Evolutionary conservation across 495 filamentous ascomycete genomes (phyloP).

Genomic region (Penicillium pancosmium): DNA sequence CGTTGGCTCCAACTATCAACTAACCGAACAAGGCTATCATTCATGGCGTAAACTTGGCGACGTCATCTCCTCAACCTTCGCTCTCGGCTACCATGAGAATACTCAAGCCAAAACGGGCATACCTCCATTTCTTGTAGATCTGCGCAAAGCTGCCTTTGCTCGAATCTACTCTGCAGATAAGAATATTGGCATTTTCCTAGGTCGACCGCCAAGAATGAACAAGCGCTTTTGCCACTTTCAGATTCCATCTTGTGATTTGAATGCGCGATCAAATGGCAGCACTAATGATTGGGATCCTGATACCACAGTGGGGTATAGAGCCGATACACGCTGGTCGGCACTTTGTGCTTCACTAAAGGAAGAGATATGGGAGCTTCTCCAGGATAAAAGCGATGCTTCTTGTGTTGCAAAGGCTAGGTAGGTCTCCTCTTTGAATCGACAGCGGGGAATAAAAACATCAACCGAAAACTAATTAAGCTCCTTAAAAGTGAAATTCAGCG

Average conservation of each 20-base stretch:
- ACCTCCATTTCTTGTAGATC: conserved; percentile 38
- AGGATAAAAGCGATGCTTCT: conserved; percentile 31
- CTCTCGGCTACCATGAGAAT: conserved; percentile 48
- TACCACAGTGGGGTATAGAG: conserved; percentile 30
- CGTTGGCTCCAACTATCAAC: neutral
- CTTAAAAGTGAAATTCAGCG: conserved; percentile 25
- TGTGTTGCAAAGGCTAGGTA: conserved; percentile 29
- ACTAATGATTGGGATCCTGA: conserved; percentile 21
- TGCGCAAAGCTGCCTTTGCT: conserved; percentile 43
- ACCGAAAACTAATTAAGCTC: neutral
- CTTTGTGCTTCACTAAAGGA: conserved; percentile 44
- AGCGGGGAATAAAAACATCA: neutral
- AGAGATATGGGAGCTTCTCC: conserved; percentile 41
- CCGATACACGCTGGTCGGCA: conserved; percentile 45
- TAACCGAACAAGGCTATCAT: conserved; percentile 37
- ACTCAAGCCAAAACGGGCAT: conserved; percentile 30
- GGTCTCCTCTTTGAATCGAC: neutral
- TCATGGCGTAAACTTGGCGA: conserved; percentile 48
- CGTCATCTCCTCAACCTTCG: conserved; percentile 45
- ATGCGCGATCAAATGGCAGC: conserved; percentile 1
- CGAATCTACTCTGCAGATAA: conserved; percentile 49
- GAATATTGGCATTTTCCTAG: conserved; percentile 47
- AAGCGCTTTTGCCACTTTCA: conserved; percentile 46
- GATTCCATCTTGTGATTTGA: conserved; percentile 26
- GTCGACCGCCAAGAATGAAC: conserved; percentile 46